Percentiles rank a stretch among this genome's conserved stretches.
Conservation (phyloP, 2,329 filamentous ascomycete genomes). For the Neurospora sp. region DNA sequence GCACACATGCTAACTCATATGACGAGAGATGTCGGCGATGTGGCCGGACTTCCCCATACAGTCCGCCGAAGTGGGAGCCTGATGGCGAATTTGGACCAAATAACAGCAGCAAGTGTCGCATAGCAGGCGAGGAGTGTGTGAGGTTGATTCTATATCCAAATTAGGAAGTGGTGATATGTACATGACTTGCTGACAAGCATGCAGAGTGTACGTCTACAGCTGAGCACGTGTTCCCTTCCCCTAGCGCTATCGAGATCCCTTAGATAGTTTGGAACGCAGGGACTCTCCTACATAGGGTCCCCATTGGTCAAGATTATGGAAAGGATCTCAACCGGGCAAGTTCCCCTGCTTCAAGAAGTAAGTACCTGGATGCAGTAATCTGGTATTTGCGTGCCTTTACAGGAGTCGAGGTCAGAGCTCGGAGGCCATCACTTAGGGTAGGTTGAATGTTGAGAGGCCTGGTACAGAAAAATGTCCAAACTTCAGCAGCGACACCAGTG, state of each 20-base stretch:
- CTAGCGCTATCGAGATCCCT: neutral
- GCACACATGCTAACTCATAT: neutral
- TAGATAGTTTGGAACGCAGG: neutral
- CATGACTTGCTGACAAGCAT: neutral
- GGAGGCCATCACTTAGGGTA: neutral
- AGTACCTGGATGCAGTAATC: neutral
- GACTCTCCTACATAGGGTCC: neutral
- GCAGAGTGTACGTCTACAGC: neutral
- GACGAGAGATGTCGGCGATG: neutral
- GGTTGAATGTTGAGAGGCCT: neutral
- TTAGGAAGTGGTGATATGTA: neutral
- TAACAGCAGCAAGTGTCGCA: neutral
- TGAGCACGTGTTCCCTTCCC: neutral
- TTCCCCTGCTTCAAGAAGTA: neutral
- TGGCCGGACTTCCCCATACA: neutral
- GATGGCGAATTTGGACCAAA: neutral
- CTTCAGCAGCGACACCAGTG: neutral
- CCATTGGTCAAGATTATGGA: neutral
- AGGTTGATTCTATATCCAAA: neutral
- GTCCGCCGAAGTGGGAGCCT: neutral
- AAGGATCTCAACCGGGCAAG: neutral
- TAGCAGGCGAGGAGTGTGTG: neutral
- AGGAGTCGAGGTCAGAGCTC: neutral
- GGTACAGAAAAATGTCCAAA: neutral
- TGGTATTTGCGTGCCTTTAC: neutral